phyloP scores from a whole-genome alignment of 116 monocot species.

The Iris pallida region DNA sequence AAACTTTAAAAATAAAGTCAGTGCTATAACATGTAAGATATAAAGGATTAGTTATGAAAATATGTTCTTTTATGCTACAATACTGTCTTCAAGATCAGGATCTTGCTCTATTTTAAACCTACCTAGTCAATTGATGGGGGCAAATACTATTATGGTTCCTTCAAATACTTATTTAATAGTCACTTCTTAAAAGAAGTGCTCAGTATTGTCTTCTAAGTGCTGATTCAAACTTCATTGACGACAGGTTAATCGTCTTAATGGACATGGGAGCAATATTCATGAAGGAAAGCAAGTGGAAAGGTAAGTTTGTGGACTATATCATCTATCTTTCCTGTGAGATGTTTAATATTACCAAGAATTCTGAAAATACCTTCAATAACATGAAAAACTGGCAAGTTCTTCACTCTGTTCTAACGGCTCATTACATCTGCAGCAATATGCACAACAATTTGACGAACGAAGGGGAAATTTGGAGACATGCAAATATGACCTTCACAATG shows the following conservation, averaged over 20 bases:
- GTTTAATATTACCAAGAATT: conserved; percentile 1
- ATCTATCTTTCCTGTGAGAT: neutral
- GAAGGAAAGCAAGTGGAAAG: neutral
- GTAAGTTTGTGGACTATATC: neutral
- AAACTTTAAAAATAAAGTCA: neutral
- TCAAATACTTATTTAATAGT: neutral
- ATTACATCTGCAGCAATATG: conserved; percentile 21
- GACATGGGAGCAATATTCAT: neutral
- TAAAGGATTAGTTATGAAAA: neutral
- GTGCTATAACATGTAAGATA: neutral
- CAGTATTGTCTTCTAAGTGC: neutral
- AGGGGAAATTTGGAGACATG: conserved; percentile 10
- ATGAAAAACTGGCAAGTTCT: neutral
- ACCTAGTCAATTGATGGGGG: neutral
- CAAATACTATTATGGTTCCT: no score
- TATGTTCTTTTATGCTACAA: neutral
- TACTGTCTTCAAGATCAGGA: neutral
- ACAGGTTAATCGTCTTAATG: neutral
- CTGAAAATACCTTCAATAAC: neutral
- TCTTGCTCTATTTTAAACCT: neutral
- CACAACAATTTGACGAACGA: conserved; percentile 10
- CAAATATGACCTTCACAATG: conserved; percentile 9
- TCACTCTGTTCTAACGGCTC: neutral
- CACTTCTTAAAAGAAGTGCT: neutral
- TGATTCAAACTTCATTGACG: neutral